These are phyloP conservation scores for Botryococcus braunii DNA, from an alignment of 163 green algal species.

Conservation along the genomic window DNA sequence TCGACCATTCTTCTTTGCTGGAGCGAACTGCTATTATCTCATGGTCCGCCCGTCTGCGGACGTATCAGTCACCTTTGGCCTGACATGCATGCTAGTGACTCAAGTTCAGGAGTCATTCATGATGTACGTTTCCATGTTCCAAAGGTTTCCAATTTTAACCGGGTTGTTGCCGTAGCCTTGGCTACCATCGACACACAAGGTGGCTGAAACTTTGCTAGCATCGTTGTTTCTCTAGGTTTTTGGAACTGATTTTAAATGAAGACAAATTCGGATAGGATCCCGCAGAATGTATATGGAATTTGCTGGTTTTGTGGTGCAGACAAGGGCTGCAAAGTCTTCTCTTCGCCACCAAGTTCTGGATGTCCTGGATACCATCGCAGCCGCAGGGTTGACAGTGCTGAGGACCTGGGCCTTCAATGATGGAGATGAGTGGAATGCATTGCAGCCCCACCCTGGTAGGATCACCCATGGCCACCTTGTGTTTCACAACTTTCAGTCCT, in stretches of 20 bases:
- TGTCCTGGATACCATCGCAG: constrained; percentile 41
- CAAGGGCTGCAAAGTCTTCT: constrained; percentile 32
- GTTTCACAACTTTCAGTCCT: not conserved
- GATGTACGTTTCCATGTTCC: too few species aligned
- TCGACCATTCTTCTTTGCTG: constrained; percentile 42
- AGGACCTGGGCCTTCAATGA: constrained; percentile 43
- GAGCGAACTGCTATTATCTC: constrained; percentile 67
- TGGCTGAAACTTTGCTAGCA: too few species aligned
- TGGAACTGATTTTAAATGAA: too few species aligned
- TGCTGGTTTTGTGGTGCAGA: constrained; percentile 34
- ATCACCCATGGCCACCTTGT: not conserved
- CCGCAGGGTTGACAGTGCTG: constrained; percentile 31
- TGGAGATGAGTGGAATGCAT: constrained; percentile 35
- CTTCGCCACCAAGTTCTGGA: constrained; percentile 29
- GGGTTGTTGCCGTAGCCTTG: too few species aligned
- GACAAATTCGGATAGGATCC: too few species aligned
- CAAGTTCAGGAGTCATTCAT: too few species aligned
- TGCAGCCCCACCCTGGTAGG: constrained; percentile 28
- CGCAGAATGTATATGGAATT: too few species aligned
- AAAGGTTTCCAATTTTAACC: too few species aligned
- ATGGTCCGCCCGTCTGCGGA: constrained; percentile 28
- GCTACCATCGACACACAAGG: too few species aligned
- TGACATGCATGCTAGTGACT: too few species aligned
- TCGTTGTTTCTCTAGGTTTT: too few species aligned
- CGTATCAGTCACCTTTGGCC: too few species aligned